These are phyloP conservation scores for Acrasis kona DNA, from an alignment of 78 protist species.

Conservation along the genomic window DNA sequence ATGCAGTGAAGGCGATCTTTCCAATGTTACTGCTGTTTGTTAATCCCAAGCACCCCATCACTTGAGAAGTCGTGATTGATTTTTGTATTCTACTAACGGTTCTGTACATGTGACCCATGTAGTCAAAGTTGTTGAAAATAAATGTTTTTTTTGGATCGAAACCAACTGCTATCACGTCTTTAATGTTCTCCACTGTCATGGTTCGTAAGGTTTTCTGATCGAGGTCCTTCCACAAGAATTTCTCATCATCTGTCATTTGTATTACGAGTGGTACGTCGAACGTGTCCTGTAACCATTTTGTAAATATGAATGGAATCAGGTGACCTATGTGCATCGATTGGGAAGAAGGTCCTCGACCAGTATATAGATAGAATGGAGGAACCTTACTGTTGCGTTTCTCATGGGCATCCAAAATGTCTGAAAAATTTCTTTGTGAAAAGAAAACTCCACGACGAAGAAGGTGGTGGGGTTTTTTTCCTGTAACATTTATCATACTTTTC, in stretches of 20 bases:
- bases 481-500: too few relatives aligned
- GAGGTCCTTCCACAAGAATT: conserved; percentile 79
- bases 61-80: conserved; percentile 1
- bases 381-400: too few relatives aligned
- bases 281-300: conserved; percentile 70
- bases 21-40: conserved; percentile 41
- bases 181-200: conserved; percentile 68
- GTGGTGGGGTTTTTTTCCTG: conserved; percentile 32
- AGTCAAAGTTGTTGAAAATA: conserved; percentile 87
- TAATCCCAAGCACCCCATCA: conserved; percentile 66
- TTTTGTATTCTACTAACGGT: neutral
- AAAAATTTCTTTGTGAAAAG: conserved; percentile 72
- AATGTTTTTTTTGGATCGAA: conserved; percentile 90
- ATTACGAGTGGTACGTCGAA: conserved; percentile 91
- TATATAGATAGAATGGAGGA: conserved; percentile 96
- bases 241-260: conserved; percentile 99
- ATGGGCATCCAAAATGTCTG: conserved; percentile 52
- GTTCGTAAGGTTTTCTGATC: neutral
- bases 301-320: conserved; percentile 86
- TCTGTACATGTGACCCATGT: conserved; percentile 43
- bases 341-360: conserved; percentile 97
- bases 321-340: conserved; percentile 96
- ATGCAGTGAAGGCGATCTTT: conserved; percentile 83
- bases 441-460: conserved; percentile 63
- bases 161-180: conserved; percentile 96